Conservation (phyloP, 2,329 filamentous ascomycete genomes). For the Verticillium klebahnii region DNA sequence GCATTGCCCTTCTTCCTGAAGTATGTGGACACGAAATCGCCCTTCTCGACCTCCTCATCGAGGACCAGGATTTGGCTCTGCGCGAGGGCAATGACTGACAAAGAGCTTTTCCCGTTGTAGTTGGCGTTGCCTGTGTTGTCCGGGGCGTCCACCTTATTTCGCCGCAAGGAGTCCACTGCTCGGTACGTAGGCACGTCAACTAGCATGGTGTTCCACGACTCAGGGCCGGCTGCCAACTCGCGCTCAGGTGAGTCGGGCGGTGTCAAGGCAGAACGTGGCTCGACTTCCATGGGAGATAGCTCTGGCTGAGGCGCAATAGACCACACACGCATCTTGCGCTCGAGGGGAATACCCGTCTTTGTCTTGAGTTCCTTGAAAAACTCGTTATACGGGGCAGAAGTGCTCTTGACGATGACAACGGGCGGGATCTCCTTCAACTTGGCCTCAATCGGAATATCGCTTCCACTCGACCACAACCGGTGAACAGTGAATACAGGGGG, state of each 20-base stretch:
- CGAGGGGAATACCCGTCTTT: conserved; percentile 59
- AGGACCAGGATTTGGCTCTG: conserved; percentile 75
- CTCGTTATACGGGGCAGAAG: conserved; percentile 63
- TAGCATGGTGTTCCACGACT: conserved; percentile 37
- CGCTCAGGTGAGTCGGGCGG: conserved; percentile 34
- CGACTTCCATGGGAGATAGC: conserved; percentile 27
- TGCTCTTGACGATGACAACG: conserved; percentile 64
- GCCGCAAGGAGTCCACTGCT: conserved; percentile 14
- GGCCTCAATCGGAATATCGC: conserved; percentile 49
- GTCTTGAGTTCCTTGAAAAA: conserved; percentile 74
- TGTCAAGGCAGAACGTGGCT: conserved; percentile 28
- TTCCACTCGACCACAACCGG: conserved; percentile 64
- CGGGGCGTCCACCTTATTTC: conserved; percentile 16
- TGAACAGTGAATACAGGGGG: conserved; percentile 83
- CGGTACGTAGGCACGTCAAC: conserved; percentile 51
- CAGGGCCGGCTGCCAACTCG: conserved; percentile 21
- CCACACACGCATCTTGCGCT: conserved; percentile 75
- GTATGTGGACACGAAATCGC: conserved; percentile 52
- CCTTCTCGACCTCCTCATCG: conserved; percentile 67
- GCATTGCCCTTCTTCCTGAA: conserved; percentile 21
- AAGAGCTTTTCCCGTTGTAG: conserved; percentile 68
- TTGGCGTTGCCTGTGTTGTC: conserved; percentile 72
- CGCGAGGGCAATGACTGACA: conserved; percentile 64
- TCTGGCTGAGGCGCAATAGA: conserved; percentile 44
- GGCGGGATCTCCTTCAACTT: conserved; percentile 59